A percentile compares a stretch with the other conserved stretches of the same genome.
Evolutionary conservation across 73 alveolate species (phyloP).

Genomic region (Paramecium tetraurelia): DNA sequence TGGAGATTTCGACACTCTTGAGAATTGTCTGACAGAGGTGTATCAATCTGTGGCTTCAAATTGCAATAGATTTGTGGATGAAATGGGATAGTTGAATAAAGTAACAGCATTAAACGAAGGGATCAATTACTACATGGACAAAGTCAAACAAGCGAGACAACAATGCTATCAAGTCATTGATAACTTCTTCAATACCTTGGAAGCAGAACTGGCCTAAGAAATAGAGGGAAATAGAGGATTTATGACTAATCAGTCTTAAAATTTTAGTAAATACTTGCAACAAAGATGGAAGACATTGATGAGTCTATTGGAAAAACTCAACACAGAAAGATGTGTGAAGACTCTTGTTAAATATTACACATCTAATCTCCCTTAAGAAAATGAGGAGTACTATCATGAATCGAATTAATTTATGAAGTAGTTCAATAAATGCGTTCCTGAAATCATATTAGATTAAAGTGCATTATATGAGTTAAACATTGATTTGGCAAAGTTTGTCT

Average conservation of each 20-base stretch:
- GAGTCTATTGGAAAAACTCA: conserved; percentile 3
- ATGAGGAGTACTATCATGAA: conserved; percentile 45
- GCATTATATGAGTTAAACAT: conserved; percentile 4
- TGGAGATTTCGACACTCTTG: conserved; percentile 44
- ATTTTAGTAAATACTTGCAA: neutral
- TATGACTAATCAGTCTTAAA: neutral
- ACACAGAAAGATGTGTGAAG: conserved; percentile 32
- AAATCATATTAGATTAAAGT: conserved; percentile 24
- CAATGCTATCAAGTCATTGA: conserved; percentile 17
- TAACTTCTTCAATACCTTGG: conserved; percentile 33
- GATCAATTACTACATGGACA: neutral
- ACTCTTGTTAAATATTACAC: neutral
- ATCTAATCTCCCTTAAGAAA: neutral
- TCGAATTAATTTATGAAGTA: conserved; percentile 19
- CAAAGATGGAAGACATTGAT: conserved; percentile 25
- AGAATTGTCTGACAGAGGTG: conserved; percentile 5
- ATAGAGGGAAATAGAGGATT: neutral
- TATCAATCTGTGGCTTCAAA: neutral
- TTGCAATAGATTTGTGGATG: conserved; percentile 41
- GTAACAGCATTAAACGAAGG: neutral
- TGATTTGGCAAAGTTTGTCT: conserved; percentile 25
- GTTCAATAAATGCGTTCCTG: conserved; percentile 22
- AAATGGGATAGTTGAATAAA: neutral
- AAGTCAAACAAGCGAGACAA: conserved; percentile 19
- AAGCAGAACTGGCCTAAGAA: conserved; percentile 20